A percentile compares a stretch with the other conserved stretches of the same genome.
Conservation (phyloP, 2,329 filamentous ascomycete species). For the Mollisia scopiformis region DNA sequence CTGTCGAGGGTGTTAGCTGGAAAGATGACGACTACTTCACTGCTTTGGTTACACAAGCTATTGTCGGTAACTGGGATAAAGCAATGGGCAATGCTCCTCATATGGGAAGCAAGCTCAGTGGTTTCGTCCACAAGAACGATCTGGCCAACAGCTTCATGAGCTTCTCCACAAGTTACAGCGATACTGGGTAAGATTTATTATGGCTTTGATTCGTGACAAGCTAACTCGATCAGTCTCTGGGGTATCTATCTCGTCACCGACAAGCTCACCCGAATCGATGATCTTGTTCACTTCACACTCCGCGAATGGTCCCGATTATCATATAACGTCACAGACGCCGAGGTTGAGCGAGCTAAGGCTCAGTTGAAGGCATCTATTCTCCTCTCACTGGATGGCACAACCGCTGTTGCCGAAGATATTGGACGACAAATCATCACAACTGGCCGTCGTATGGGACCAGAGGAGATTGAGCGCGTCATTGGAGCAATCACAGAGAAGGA, state of each 20-base stretch:
- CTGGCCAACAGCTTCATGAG: conserved; percentile 99
- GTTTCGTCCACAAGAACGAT: conserved; percentile 90
- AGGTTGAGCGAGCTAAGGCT: conserved; percentile 97
- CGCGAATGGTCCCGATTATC: conserved; percentile 97
- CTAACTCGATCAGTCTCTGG: conserved; percentile 75
- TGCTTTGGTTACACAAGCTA: conserved; percentile 94
- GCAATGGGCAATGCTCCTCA: conserved; percentile 97
- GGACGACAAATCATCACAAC: conserved; percentile 98
- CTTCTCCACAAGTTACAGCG: conserved; percentile 99
- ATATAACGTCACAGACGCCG: conserved; percentile 82
- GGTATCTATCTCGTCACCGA: conserved; percentile 98
- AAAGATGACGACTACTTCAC: conserved; percentile 99
- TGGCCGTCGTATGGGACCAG: conserved; percentile 85
- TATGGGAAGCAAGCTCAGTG: conserved; percentile 97
- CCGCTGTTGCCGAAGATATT: conserved; percentile 96
- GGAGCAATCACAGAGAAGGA: conserved; percentile 91
- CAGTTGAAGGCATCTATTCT: conserved; percentile 99
- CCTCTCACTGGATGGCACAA: conserved; percentile 95
- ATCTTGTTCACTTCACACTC: conserved; percentile 97
- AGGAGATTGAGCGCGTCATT: conserved; percentile 93
- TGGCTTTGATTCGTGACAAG: conserved; percentile 26
- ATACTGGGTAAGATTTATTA: conserved; percentile 79
- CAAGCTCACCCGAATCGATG: conserved; percentile 84
- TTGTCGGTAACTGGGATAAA: conserved; percentile 99
- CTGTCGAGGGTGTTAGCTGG: conserved; percentile 99